Base-by-base conservation (phyloP, 2,329 filamentous ascomycete genomes). In the Ilyonectria robusta region DNA sequence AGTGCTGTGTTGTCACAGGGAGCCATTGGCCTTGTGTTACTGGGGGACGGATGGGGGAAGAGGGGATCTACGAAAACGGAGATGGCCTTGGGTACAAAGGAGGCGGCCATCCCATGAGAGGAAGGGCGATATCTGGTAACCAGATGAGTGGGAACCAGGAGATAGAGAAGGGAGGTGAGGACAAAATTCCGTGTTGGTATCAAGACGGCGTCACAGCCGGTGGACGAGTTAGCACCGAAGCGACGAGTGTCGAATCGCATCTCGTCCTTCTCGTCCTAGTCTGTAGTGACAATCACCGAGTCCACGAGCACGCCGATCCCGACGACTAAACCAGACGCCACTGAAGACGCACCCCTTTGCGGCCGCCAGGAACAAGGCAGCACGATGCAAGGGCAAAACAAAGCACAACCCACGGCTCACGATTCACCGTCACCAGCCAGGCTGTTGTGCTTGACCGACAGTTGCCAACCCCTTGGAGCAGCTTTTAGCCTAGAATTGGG, bases 211-310 rank as follows among this genome's bases (percentile, higher is more conserved):
- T 56, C 44, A 57, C 51, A 42, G 37, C 33, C 46, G 33, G 53
- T 35, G 19, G 53, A 66, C 47, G n/a, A n/a, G 44, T 51, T 40
- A 31, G n/a, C 60, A 44, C 44, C 35, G 55, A 60, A 29, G 37
- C 56, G 29, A 51, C 8, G 35, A 40, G 40, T 47, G 51, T 53
- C 56, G 57, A 65, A 67, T 65, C 61, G 61, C 65, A 65, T 67
- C 57, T 54, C 40, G 40, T 42, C 15, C 40, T 42, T 4, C 42
- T 35, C 26, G 26, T 48, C 35, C 48, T 29, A 33, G 11, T 8
- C 37, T 17, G 21, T 29, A 35, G 21, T 37, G 42, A 17, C 54
- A 62, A 21, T 54, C 46, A 62, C 59, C 23, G 59, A 63, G 42
- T 42, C 54, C 55, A 35, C 47, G 60, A 51, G 60, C 59, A 55